Base-by-base conservation (phyloP, 306 rosid species). In the Cucumis hystrix region DNA sequence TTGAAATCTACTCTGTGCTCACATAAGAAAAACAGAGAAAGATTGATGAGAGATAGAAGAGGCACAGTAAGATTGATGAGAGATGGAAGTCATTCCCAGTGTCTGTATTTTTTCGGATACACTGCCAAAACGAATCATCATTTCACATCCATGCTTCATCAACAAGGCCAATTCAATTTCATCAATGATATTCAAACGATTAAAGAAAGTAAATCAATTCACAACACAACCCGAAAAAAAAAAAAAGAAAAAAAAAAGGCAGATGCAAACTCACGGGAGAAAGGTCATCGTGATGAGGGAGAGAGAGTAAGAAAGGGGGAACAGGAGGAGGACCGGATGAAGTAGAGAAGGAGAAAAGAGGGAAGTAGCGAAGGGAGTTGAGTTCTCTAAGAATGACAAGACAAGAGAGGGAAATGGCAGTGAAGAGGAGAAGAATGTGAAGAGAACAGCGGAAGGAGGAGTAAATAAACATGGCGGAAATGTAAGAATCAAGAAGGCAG, bases 331-430 rank as follows among this genome's bases (percentile, higher is more conserved):
- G 10, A 52, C 1, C 63, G 20, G 62, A n/a, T 63, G 39, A 75
- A 79, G 68, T 76, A 61, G 91, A 35, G 75, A 87, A 79, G 67
- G 84, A 82, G 55, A 89, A 83, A 55, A 63, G 77, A 39, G 85
- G 83, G 51, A 88, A 80, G 77, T 88, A 80, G 35, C 84, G 83
- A 72, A 79, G 72, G 49, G 96, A 86, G 23, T 80, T 67, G 45
- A 82, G 30, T 71, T 88, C 91, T 79, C 84, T 57, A 72, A 87
- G 52, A 69, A 92, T 74, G 30, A 89, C 56, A 60, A 89, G 60
- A 77, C 85, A 87, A 18, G 83, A 86, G 83, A 90, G 87, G 69
- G 84, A 88, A 47, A 86, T 78, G 55, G 83, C 68, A 35, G 87
- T 85, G 73, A 90, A 83, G 66, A 90, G 68, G 72, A 90, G 80